Evolutionary conservation across 2,329 filamentous ascomycete species (phyloP).

Genomic region (Fusarium algeriense): DNA sequence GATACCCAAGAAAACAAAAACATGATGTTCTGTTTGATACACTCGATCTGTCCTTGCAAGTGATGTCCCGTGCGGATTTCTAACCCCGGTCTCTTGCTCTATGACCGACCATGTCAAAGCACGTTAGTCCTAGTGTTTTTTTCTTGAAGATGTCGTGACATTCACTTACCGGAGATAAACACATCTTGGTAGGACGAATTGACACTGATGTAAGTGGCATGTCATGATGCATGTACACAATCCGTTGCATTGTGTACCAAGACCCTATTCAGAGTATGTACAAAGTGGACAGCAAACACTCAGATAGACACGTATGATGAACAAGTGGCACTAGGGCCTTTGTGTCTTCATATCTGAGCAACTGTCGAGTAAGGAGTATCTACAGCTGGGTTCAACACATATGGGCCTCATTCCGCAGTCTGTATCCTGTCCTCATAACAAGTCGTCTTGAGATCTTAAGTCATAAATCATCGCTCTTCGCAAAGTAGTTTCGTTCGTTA

Average conservation of each 20-base stretch:
- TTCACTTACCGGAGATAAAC: not conserved
- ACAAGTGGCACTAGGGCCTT: not conserved
- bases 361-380: not conserved
- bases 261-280: not conserved
- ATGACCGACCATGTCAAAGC: not conserved
- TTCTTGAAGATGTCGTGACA: not conserved
- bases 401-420: not conserved
- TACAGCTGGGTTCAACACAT: not conserved
- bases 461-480: slow-evolving; percentile 13
- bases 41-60: not conserved
- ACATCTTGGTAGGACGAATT: not conserved
- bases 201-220: not conserved
- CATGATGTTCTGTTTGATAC: slow-evolving; percentile 1
- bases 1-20: slow-evolving; percentile 23
- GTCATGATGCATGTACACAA: not conserved
- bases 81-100: too few relatives aligned
- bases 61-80: not conserved
- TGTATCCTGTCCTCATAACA: not conserved
- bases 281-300: not conserved
- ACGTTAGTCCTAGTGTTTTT: not conserved
- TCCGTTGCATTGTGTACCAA: not conserved
- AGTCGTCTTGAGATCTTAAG: not conserved
- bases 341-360: not conserved
- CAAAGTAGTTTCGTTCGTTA: slow-evolving; percentile 38
- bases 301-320: not conserved